Conservation (phyloP, 352 stramenopile species). For the Phytophthora litchii region DNA sequence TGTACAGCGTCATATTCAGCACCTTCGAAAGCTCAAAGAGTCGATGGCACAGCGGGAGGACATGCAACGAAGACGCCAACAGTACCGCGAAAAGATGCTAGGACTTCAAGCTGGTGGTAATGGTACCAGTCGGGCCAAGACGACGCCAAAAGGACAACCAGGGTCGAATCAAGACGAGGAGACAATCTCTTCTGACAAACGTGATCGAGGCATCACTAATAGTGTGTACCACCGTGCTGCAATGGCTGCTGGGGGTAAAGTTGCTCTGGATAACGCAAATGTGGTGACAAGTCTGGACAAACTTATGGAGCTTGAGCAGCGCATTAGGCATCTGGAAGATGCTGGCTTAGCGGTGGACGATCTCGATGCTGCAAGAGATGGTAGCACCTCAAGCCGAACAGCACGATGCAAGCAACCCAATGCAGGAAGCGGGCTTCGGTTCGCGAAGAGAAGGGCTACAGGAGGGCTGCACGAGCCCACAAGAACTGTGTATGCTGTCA, state of each 20-base stretch:
- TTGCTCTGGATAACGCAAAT: constrained; percentile 36
- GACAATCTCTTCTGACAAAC: constrained; percentile 8
- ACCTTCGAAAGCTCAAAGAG: constrained; percentile 81
- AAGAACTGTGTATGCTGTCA: constrained; percentile 64
- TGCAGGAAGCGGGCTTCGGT: constrained; percentile 38
- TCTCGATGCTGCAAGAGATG: constrained; percentile 27
- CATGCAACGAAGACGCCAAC: constrained; percentile 57
- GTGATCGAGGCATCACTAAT: constrained; percentile 24
- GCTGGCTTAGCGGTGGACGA: constrained; percentile 58
- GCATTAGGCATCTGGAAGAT: constrained; percentile 86
- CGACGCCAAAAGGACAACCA: constrained; percentile 22
- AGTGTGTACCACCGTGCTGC: constrained; percentile 44
- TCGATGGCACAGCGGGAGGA: constrained; percentile 69
- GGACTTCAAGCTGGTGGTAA: constrained; percentile 48
- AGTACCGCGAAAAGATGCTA: constrained; percentile 65
- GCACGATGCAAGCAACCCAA: constrained; percentile 27
- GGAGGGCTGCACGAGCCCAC: constrained; percentile 49
- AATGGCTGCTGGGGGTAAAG: constrained; percentile 26
- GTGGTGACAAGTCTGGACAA: constrained; percentile 86
- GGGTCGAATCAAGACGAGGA: constrained; percentile 61
- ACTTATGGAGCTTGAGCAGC: constrained; percentile 90
- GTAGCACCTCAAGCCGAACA: constrained; percentile 30
- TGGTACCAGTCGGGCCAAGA: constrained; percentile 28
- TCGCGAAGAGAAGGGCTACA: constrained; percentile 56
- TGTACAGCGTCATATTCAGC: constrained; percentile 89